Base-by-base conservation (phyloP, 768 basidiomycete genomes). In the Rossbeevera mucosa region DNA sequence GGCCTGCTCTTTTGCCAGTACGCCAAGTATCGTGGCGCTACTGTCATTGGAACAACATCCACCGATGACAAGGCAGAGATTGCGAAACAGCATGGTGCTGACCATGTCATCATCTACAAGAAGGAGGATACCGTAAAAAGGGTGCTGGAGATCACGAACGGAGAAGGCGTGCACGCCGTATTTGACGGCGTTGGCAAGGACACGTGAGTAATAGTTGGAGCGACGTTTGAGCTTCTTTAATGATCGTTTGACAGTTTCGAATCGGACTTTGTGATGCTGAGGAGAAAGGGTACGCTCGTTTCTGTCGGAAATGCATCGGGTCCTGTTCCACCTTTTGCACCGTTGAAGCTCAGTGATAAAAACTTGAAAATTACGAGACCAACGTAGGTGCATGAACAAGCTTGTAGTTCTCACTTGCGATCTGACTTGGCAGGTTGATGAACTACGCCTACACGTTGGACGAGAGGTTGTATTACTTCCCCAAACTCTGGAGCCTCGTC, bases 161-260 rank as follows among this genome's bases (percentile, higher is more conserved):
- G 89, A 7, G 77, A 83, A 58, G 90, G 91, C 16, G 89, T 93
- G 4, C 81, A 95, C 56, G 94, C 82, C 14, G 80, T 92, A 21
- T 95, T 87, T 63, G 95, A 99, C 61, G 95, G 95, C 28, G 92
- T 99, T n/a, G 95, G 95, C 1, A 94, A 90, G 73, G 89, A 92
- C 66, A 97, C 94, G 80, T 94, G 71, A 52, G 88, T 76, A 18
- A 38, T 11, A n/a, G n/a, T 18, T 18, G 36, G 36, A 1, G 22
- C 24, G 7, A 11, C 25, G 29, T 18, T 52, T 7, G 30, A 51
- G 41, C 46, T 25, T 18, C 33, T 9, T 44, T 53, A 26, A 44
- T 53, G 47, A 61, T 33, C 25, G 13, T 52, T 50, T 36, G 22
- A 16, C 59, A 89, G 87, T 7, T 88, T 87, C 65, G 87, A 91